These are phyloP conservation scores for Fusarium odoratissimum DNA, from an alignment of 2,329 filamentous ascomycete species.

Conservation along the genomic window DNA sequence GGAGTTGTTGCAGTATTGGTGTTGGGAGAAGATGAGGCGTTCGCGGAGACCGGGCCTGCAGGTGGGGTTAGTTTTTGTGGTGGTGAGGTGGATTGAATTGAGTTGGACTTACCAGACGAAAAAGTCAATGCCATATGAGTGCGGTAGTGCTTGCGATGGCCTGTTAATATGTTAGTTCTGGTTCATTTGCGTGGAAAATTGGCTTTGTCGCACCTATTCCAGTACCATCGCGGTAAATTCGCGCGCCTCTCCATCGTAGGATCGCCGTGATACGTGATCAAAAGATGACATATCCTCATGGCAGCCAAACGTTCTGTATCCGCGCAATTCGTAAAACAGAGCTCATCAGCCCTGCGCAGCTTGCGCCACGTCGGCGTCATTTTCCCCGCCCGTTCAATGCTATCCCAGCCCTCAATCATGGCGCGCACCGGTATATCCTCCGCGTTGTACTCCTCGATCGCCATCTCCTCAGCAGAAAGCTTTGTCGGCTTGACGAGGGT, in stretches of 20 bases:
- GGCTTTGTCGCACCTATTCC: conserved; percentile 36
- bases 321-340: conserved; percentile 35
- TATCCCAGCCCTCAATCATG: conserved; percentile 46
- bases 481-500: conserved; percentile 18
- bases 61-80: neutral
- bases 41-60: conserved; percentile 46
- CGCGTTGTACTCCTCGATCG: conserved; percentile 33
- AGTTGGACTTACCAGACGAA: conserved; percentile 45
- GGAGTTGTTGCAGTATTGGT: conserved; percentile 46
- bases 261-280: conserved; percentile 46
- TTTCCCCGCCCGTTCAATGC: conserved; percentile 40
- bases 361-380: conserved; percentile 46
- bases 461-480: conserved; percentile 27
- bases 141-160: conserved; percentile 45
- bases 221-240: conserved; percentile 44
- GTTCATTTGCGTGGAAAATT: fast-evolving
- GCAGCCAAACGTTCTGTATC: conserved; percentile 42
- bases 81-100: fast-evolving
- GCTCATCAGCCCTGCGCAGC: conserved; percentile 41
- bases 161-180: conserved; percentile 15
- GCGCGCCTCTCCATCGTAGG: conserved; percentile 32
- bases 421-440: conserved; percentile 45
- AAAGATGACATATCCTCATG: conserved; percentile 41
- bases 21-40: conserved; percentile 46
- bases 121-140: conserved; percentile 48